phyloP scores from a whole-genome alignment of 2,329 filamentous ascomycete species.

The Claviceps monticola region DNA sequence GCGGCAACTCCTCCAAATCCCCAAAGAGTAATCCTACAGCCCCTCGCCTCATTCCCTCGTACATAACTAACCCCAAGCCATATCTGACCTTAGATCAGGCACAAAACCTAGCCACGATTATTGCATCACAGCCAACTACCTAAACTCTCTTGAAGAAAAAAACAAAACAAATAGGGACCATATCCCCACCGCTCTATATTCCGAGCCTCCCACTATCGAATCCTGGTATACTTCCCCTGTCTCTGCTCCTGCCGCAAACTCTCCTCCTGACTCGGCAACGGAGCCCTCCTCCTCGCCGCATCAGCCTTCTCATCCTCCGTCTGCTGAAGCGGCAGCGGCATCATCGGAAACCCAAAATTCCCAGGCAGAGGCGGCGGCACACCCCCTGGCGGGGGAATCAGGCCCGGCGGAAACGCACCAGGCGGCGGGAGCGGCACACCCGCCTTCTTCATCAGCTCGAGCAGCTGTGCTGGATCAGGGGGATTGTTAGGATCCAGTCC shows the following conservation, averaged over 20 bases:
- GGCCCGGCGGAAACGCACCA: conserved; percentile 28
- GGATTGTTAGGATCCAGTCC: conserved; percentile 46
- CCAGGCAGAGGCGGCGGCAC: conserved; percentile 19
- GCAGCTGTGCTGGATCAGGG: conserved; percentile 44
- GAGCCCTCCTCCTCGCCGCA: conserved; percentile 39
- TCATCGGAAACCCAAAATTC: conserved; percentile 20
- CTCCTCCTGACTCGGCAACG: conserved; percentile 72
- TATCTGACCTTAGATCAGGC: too few relatives aligned
- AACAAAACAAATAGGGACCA: background rate
- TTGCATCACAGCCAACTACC: too few relatives aligned
- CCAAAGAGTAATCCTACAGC: too few relatives aligned
- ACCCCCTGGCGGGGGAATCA: conserved; percentile 27
- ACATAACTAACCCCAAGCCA: too few relatives aligned
- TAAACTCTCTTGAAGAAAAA: background rate
- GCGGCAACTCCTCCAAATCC: too few relatives aligned
- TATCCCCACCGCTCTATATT: background rate
- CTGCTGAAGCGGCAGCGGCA: conserved; percentile 26
- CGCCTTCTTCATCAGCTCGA: conserved; percentile 52
- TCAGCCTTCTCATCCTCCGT: conserved; percentile 20
- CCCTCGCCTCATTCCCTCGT: too few relatives aligned
- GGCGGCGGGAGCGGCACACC: conserved; percentile 47
- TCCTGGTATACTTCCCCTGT: conserved; percentile 44
- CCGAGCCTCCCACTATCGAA: background rate
- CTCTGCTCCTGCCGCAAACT: conserved; percentile 67
- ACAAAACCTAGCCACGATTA: too few relatives aligned